Percentiles rank a stretch among this genome's conserved stretches.
These are phyloP conservation scores for Yamadazyma taylorii DNA, from an alignment of 1,139 yeast genomes.

Conservation along the genomic window DNA sequence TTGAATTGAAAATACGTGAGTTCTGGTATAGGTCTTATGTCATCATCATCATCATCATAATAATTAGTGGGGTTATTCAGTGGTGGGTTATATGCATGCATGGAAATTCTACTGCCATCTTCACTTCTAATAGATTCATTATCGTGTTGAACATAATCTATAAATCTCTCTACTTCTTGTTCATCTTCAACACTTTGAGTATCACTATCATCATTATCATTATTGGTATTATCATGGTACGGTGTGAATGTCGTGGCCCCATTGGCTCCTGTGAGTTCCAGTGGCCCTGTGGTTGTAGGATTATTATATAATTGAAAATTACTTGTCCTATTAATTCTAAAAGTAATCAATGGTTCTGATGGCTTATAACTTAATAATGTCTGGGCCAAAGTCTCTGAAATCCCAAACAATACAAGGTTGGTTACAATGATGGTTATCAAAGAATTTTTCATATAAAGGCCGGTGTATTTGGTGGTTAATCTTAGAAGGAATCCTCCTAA, in stretches of 20 bases:
- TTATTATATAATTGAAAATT: conserved; percentile 15
- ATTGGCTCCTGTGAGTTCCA: too few species aligned
- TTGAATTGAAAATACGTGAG: conserved; percentile 58
- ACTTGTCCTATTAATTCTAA: conserved; percentile 21
- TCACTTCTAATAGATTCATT: conserved; percentile 22
- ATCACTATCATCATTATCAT: conserved; percentile 11
- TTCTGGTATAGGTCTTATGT: conserved; percentile 15
- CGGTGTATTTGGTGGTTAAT: conserved; percentile 58
- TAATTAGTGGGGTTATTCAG: too few species aligned
- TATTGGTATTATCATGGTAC: conserved; percentile 11
- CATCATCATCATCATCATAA: background rate
- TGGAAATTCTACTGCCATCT: conserved; percentile 3
- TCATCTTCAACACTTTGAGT: conserved; percentile 13
- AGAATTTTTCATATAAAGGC: conserved; percentile 65
- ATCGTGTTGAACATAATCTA: conserved; percentile 15
- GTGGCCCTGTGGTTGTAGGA: too few species aligned
- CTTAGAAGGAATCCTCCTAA: conserved; percentile 51
- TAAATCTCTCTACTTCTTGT: conserved; percentile 12
- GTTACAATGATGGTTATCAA: conserved; percentile 80
- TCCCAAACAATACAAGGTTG: conserved; percentile 77
- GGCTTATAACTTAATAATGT: conserved; percentile 45
- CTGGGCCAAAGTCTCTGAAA: conserved; percentile 90
- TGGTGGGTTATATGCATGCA: conserved; percentile 7
- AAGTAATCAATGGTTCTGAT: conserved; percentile 21
- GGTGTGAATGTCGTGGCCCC: conserved; percentile 11